Evolutionary conservation across 2,329 filamentous ascomycete species (phyloP).

Genomic region (Cladophialophora carrionii): DNA sequence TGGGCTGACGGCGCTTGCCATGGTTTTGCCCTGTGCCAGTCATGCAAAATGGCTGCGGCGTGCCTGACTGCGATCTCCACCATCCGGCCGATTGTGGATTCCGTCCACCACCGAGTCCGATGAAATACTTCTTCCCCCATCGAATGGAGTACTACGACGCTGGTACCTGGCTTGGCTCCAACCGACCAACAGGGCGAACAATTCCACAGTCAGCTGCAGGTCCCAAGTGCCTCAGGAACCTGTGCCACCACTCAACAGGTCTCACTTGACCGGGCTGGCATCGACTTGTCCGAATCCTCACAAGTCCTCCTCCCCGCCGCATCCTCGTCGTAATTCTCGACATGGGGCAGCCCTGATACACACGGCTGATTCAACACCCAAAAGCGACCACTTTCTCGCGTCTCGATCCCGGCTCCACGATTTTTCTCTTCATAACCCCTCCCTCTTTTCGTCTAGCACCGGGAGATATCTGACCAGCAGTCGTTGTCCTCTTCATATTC

Average conservation of each 20-base stretch:
- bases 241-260: conserved; percentile 21
- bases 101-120: conserved; percentile 17
- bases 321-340: conserved; percentile 18
- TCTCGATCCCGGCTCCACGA: conserved; percentile 21
- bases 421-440: conserved; percentile 15
- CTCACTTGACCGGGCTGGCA: conserved; percentile 8
- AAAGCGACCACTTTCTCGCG: conserved; percentile 22
- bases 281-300: conserved; percentile 23
- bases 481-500: conserved; percentile 25
- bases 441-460: conserved; percentile 5
- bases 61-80: conserved; percentile 24
- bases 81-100: conserved; percentile 12
- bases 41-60: conserved; percentile 7
- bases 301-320: conserved; percentile 28
- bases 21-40: conserved; percentile 9
- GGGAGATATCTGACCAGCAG: conserved; percentile 15
- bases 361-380: conserved; percentile 15
- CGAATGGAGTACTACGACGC: conserved; percentile 20
- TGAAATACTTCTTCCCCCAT: conserved; percentile 16
- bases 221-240: conserved; percentile 26
- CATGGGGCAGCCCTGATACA: conserved; percentile 33
- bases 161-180: conserved; percentile 24
- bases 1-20: conserved; percentile 14
- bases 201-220: conserved; percentile 26
- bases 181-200: conserved; percentile 21